These are phyloP conservation scores for Tetratostichococcus sp. DNA, from an alignment of 139 green algal species.

Conservation along the genomic window DNA sequence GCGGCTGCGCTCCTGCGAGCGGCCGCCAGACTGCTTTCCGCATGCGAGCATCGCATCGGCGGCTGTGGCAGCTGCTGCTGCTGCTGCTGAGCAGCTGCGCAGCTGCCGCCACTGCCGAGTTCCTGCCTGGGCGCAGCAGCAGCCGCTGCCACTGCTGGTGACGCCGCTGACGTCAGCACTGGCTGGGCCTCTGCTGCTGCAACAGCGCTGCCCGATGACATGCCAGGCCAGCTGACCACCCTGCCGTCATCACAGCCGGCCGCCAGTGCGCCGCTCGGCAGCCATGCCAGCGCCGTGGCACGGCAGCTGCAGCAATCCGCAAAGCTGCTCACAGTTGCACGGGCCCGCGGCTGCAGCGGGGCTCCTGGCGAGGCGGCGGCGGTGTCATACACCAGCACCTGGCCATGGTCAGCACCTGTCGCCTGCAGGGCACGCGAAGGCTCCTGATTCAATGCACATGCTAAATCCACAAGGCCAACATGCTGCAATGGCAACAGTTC, in stretches of 20 bases:
- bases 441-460: too few species aligned
- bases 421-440: background rate
- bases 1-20: too few species aligned
- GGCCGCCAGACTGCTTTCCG: background rate
- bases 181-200: too few species aligned
- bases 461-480: too few species aligned
- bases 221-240: background rate
- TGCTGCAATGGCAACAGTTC: too few species aligned
- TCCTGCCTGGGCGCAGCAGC: too few species aligned
- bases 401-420: background rate
- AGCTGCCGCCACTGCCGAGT: too few species aligned
- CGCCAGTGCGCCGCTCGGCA: background rate
- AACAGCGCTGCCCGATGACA: too few species aligned
- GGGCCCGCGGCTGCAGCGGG: background rate
- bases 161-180: too few species aligned
- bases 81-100: too few species aligned
- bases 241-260: background rate
- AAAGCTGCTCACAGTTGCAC: background rate
- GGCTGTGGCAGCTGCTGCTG: background rate
- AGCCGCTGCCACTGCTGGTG: too few species aligned
- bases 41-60: background rate
- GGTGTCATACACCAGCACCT: background rate
- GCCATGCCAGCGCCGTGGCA: background rate
- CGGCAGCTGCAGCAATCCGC: background rate
- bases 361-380: too few species aligned